Evolutionary conservation across 148 eudicot species (phyloP).

Genomic region (Vaccinium myrtillus): DNA sequence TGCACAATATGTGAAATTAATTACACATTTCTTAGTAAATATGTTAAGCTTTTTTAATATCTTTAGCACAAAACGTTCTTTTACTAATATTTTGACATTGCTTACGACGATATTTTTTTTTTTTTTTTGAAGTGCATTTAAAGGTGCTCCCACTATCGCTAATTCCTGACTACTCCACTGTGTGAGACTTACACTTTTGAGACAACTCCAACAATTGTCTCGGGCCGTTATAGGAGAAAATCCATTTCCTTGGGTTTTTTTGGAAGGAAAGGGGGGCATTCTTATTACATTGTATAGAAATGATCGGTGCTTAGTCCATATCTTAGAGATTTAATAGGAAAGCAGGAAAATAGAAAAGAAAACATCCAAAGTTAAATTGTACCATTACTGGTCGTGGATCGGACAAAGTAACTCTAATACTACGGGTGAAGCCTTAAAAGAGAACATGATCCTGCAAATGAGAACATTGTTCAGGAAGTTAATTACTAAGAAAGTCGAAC

Average conservation of each 20-base stretch:
- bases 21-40: too few relatives aligned
- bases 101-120: too few relatives aligned
- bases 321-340: neutral
- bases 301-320: neutral
- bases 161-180: too few relatives aligned
- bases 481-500: neutral
- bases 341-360: neutral
- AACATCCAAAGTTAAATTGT: neutral
- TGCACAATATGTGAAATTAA: too few relatives aligned
- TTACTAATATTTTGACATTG: too few relatives aligned
- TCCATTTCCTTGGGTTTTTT: neutral
- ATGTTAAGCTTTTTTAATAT: too few relatives aligned
- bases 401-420: neutral
- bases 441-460: neutral
- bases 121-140: too few relatives aligned
- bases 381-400: neutral
- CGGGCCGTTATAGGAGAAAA: neutral
- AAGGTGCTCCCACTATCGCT: too few relatives aligned
- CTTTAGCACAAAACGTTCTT: too few relatives aligned
- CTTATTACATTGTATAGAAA: neutral
- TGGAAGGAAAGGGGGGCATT: neutral
- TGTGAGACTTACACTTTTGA: too few relatives aligned
- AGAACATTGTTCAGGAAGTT: neutral
- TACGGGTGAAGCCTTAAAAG: conserved; percentile 1
- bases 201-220: neutral